These are phyloP conservation scores for Imleria badia DNA, from an alignment of 768 basidiomycete species.

Conservation along the genomic window DNA sequence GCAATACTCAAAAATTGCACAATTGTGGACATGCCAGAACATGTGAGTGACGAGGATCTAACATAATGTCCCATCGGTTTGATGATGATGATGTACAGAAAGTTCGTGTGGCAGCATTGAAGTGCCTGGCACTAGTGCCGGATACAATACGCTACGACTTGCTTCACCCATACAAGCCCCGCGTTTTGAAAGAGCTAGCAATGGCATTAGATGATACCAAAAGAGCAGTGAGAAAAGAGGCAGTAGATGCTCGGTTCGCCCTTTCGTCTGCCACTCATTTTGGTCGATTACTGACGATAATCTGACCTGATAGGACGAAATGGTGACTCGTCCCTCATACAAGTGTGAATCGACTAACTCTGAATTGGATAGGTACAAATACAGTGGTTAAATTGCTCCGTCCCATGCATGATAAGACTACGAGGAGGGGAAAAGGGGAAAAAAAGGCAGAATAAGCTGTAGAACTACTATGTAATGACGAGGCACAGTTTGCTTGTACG, in stretches of 20 bases:
- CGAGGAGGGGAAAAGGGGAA: background rate
- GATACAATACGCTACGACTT: constrained; percentile 76
- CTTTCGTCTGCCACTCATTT: background rate
- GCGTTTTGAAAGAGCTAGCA: constrained; percentile 72
- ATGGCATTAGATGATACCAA: constrained; percentile 88
- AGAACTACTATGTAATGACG: background rate
- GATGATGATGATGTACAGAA: constrained; percentile 43
- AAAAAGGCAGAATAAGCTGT: too few species aligned
- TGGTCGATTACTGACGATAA: constrained; percentile 1
- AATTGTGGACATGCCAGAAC: constrained; percentile 49
- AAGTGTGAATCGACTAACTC: background rate
- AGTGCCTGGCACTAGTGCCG: constrained; percentile 73
- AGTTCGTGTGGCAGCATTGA: constrained; percentile 73
- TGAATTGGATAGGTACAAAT: constrained; percentile 26
- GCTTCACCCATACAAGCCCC: constrained; percentile 75
- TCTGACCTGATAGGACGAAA: constrained; percentile 23
- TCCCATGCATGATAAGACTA: background rate
- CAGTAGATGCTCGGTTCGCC: constrained; percentile 72
- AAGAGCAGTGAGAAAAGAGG: constrained; percentile 78
- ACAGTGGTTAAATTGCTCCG: constrained; percentile 17
- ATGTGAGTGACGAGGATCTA: constrained; percentile 41
- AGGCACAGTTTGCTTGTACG: background rate
- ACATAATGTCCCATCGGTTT: background rate
- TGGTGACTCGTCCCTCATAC: constrained; percentile 15
- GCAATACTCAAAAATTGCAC: constrained; percentile 68